These are phyloP conservation scores for Beauveria rudraprayagi DNA, from an alignment of 2,329 filamentous ascomycete species.

Conservation along the genomic window DNA sequence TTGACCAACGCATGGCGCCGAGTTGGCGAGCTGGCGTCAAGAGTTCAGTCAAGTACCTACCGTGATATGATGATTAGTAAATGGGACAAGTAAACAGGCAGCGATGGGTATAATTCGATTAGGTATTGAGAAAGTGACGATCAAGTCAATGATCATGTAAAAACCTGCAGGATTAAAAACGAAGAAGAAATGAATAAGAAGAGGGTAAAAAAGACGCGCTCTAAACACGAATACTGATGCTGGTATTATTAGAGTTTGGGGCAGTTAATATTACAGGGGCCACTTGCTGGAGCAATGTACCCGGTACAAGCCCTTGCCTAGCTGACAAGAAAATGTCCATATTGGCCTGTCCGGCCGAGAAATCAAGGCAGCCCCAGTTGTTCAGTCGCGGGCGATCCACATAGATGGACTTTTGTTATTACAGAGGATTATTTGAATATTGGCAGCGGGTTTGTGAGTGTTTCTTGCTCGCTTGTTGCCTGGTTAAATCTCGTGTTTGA, in stretches of 20 bases:
- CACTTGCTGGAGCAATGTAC: background rate
- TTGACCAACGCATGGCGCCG: background rate
- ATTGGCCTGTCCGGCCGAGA: background rate
- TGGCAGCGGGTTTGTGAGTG: too few relatives aligned
- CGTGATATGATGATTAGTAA: too few relatives aligned
- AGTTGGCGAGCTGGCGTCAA: background rate
- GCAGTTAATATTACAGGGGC: background rate
- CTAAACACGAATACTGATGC: background rate
- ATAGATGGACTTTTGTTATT: background rate
- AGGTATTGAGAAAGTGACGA: background rate
- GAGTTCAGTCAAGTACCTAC: too few relatives aligned
- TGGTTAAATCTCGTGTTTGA: background rate
- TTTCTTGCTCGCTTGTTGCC: background rate
- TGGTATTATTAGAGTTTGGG: background rate
- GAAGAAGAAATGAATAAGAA: background rate
- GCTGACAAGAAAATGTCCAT: background rate
- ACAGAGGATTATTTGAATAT: background rate
- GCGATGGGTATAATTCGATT: background rate
- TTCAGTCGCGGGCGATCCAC: background rate
- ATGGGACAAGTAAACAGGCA: background rate
- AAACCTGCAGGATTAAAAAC: background rate
- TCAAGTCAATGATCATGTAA: too few relatives aligned
- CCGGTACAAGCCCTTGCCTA: background rate
- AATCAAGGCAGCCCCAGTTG: background rate
- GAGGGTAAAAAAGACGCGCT: background rate